These are phyloP conservation scores for Hibiscus trionum DNA, from an alignment of 345 rosid species.

Conservation along the genomic window DNA sequence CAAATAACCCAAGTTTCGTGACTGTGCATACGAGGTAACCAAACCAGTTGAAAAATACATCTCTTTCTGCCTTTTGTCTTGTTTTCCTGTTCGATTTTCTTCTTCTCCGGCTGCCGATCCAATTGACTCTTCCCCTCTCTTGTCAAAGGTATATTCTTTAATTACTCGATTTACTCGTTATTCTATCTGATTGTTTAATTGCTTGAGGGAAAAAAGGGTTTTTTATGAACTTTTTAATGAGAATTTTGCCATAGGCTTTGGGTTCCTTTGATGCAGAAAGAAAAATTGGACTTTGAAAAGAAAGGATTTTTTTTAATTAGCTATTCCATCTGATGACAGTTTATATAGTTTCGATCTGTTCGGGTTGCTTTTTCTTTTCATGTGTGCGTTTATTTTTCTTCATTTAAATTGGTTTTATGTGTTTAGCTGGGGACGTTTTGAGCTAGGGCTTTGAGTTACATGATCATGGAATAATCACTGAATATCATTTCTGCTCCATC, in stretches of 20 bases:
- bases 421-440: conserved; percentile 9
- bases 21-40: not conserved
- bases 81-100: not conserved
- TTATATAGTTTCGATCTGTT: not conserved
- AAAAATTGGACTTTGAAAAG: conserved; percentile 12
- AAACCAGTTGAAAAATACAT: not conserved
- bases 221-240: not conserved
- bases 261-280: conserved; percentile 2
- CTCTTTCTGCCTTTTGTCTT: not conserved
- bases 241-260: conserved; percentile 30
- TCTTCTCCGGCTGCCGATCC: not conserved
- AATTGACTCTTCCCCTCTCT: not conserved
- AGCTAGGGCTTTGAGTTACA: conserved; percentile 27
- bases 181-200: not conserved
- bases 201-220: no score
- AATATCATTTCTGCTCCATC: not conserved
- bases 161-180: not conserved
- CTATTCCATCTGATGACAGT: conserved; percentile 19
- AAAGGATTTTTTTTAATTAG: not conserved
- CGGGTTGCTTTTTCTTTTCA: not conserved
- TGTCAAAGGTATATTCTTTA: not conserved
- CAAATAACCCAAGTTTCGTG: not conserved
- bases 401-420: not conserved
- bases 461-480: conserved; percentile 12
- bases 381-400: not conserved